Evolutionary conservation across 2,329 filamentous ascomycete genomes (phyloP).

Genomic region (Cercospora zeina): DNA sequence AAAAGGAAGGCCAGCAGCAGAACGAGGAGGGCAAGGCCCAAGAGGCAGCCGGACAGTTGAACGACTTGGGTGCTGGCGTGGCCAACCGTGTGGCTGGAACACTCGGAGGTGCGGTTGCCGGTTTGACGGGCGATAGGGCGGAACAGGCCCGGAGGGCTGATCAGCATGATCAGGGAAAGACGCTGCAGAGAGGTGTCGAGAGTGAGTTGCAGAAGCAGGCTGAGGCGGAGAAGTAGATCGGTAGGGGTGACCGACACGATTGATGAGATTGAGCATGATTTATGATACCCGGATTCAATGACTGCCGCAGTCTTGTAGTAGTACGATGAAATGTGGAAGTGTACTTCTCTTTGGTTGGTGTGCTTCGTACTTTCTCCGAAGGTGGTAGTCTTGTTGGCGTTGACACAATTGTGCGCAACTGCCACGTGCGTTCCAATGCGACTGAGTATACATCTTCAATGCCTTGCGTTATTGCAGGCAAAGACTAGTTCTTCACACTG

Average conservation of each 20-base stretch:
- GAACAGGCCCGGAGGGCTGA: constrained; percentile 64
- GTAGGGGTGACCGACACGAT: background rate
- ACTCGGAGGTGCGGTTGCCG: constrained; percentile 69
- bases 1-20: constrained; percentile 72
- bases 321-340: background rate
- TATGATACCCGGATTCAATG: constrained; percentile 1
- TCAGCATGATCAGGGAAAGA: constrained; percentile 80
- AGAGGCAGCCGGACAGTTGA: constrained; percentile 79
- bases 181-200: constrained; percentile 79
- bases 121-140: constrained; percentile 56
- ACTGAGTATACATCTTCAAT: background rate
- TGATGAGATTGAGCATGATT: background rate
- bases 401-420: too few relatives aligned
- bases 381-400: background rate
- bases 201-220: constrained; percentile 73
- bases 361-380: background rate
- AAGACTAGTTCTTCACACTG: background rate
- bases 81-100: constrained; percentile 51
- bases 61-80: constrained; percentile 68
- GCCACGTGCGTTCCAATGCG: background rate
- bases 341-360: background rate
- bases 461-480: background rate
- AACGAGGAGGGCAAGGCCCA: constrained; percentile 77
- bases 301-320: background rate
- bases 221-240: constrained; percentile 20